Conservation (phyloP, 2,329 filamentous ascomycete genomes). For the Proliferodiscus dingleyae region DNA sequence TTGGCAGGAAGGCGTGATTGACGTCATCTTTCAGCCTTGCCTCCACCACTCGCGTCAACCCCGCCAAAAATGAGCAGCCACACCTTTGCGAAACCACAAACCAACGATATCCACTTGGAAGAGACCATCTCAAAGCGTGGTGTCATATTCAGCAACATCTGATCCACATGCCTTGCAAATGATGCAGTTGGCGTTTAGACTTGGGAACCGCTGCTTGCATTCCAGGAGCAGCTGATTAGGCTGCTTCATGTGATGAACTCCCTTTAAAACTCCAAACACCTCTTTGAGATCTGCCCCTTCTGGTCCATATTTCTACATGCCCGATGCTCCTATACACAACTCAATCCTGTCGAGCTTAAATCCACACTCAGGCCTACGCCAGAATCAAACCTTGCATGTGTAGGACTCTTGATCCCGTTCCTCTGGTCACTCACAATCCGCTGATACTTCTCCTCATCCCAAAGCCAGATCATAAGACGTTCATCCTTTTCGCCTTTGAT, state of each 20-base stretch:
- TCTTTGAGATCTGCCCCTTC: neutral
- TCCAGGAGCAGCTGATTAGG: too few relatives aligned
- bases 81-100: too few relatives aligned
- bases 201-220: too few relatives aligned
- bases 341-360: neutral
- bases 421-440: constrained; percentile 7
- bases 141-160: too few relatives aligned
- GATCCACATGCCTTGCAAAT: too few relatives aligned
- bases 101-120: too few relatives aligned
- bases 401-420: constrained; percentile 20
- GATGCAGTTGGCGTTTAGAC: too few relatives aligned
- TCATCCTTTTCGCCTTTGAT: constrained; percentile 17
- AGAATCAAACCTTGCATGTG: constrained; percentile 23
- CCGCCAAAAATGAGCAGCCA: too few relatives aligned
- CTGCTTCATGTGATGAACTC: too few relatives aligned
- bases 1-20: constrained; percentile 1
- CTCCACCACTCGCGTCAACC: constrained; percentile 1
- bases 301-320: neutral
- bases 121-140: too few relatives aligned
- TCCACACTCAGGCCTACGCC: constrained; percentile 10
- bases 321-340: neutral
- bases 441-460: constrained; percentile 25
- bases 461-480: constrained; percentile 25
- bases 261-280: neutral
- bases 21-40: neutral